Base-by-base conservation (phyloP, 805 yeast genomes). In the Yamadazyma takamatsuzukensis region DNA sequence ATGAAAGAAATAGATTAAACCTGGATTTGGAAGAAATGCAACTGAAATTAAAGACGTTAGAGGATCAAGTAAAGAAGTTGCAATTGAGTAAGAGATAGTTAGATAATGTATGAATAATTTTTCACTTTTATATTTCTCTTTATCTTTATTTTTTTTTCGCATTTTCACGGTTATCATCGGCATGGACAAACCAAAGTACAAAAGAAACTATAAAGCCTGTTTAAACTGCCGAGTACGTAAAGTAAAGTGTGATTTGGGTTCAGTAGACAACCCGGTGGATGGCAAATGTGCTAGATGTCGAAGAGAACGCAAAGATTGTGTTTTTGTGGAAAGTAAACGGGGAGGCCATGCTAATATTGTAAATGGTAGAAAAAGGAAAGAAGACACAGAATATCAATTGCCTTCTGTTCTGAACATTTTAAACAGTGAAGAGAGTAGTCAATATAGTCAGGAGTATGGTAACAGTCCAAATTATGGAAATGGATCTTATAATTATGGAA, bases 11-110 rank as follows among this genome's bases (percentile, higher is more conserved):
- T 62, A 78, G 95, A 59, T 74, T 93, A 56, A 93, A 93, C 65
- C 83, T 83, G 61, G 98, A 93, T 61, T 74, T 93, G 51, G 96
- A 90, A 51, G 87, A 83, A 48, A 77, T 89, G 64, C 96, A 88
- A 60, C 61, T 74, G 37, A 80, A 83, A 57, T 76, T 82, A 51
- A 83, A 82, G 56, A 61, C 73, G 34, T 66, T 84, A 53, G 93
- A 84, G 53, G 88, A 82, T 35, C 84, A 78, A 58, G 85, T 83
- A 33, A 80, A 77, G 59, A 66, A 64, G 39, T 66, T 83, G 46
- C 71, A 66, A 46, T 50, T 66, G 39, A 39, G 49, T 26, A 61
- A 63, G 44, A 54, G 59, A 34, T 34, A 34, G 13, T 18, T 11
- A 19, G 7, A 19, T 19, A 19, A 19, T 7, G 7, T 19, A 7